These are phyloP conservation scores for Cymodocea nodosa DNA, from an alignment of 116 monocot species.

Conservation along the genomic window DNA sequence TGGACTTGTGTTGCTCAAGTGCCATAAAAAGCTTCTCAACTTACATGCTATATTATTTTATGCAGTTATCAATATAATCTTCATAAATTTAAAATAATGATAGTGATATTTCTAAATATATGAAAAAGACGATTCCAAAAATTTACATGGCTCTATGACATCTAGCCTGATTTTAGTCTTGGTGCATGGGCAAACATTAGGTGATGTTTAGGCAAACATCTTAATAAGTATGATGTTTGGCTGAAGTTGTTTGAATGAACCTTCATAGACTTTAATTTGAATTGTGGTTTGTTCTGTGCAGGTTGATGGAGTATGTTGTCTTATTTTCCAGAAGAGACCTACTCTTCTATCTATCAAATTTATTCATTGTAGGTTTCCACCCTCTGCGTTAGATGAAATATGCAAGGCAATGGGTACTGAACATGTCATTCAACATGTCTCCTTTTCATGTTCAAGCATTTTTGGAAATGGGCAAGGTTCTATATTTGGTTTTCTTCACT, in stretches of 20 bases:
- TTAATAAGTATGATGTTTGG: no score
- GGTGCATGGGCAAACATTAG: no score
- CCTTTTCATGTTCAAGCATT: slow-evolving; percentile 52
- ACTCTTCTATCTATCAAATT: slow-evolving; percentile 59
- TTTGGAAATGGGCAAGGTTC: slow-evolving; percentile 33
- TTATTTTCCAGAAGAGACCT: slow-evolving; percentile 52
- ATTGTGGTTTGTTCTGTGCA: slow-evolving; percentile 10
- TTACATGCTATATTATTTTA: no score
- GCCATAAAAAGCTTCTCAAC: no score
- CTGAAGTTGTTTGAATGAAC: neutral
- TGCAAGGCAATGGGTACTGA: slow-evolving; percentile 26
- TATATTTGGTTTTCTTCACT: slow-evolving; percentile 29
- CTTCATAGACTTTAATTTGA: neutral
- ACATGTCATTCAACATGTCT: slow-evolving; percentile 41
- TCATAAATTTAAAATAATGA: no score
- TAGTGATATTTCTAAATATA: no score
- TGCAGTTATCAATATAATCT: no score
- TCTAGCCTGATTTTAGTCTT: no score
- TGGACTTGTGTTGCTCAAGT: no score
- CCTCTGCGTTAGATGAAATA: slow-evolving; percentile 34
- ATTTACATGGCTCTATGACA: no score
- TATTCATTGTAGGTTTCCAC: slow-evolving; percentile 49
- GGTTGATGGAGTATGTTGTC: slow-evolving; percentile 74
- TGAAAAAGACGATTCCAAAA: no score
- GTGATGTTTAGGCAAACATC: no score